phyloP scores from a whole-genome alignment of 805 yeast species.

The Ascoidea rubescens region DNA sequence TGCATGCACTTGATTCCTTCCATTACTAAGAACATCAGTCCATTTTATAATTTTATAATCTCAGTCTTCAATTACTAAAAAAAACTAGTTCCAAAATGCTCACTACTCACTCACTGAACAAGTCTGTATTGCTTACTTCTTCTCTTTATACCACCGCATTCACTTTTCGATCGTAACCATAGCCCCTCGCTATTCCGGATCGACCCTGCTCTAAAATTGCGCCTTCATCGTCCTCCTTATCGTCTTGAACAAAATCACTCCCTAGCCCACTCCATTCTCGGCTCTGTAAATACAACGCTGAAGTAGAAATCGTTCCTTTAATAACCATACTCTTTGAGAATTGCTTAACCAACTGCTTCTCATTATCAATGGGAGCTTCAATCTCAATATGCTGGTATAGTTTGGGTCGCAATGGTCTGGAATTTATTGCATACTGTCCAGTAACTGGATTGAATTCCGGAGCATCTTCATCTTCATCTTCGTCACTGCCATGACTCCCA shows the following conservation, averaged over 20 bases:
- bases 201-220: conserved; percentile 75
- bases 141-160: too few relatives aligned
- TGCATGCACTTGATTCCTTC: too few relatives aligned
- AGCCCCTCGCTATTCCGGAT: conserved; percentile 84
- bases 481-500: conserved; percentile 9
- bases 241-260: conserved; percentile 40
- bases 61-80: neutral
- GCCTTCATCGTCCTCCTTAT: conserved; percentile 37
- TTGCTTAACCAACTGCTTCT: conserved; percentile 35
- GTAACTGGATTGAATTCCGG: conserved; percentile 87
- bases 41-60: neutral
- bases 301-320: conserved; percentile 74
- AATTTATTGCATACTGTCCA: conserved; percentile 53
- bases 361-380: conserved; percentile 14
- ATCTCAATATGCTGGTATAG: conserved; percentile 51
- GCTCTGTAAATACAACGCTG: conserved; percentile 61
- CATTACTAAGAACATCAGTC: neutral
- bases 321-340: conserved; percentile 49
- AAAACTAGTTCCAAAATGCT: neutral
- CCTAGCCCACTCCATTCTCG: conserved; percentile 87
- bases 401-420: conserved; percentile 61
- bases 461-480: conserved; percentile 35
- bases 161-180: conserved; percentile 26
- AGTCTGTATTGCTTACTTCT: too few relatives aligned
- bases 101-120: neutral